These are phyloP conservation scores for Neonothopanus nambi DNA, from an alignment of 1,284 basidiomycete genomes.

Conservation along the genomic window DNA sequence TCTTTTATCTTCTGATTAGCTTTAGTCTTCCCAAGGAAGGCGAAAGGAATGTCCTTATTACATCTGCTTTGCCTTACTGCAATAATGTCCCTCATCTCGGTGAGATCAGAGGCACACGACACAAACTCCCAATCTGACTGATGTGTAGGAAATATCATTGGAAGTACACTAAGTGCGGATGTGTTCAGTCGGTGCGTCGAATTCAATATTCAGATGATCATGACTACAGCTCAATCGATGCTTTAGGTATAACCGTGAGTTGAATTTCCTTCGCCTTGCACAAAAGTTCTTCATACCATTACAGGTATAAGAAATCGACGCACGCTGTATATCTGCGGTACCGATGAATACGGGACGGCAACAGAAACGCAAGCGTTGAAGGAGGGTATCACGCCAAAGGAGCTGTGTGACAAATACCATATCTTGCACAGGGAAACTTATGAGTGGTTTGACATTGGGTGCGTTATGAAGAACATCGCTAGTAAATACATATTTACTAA, in stretches of 20 bases:
- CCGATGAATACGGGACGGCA: constrained; percentile 98
- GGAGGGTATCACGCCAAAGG: constrained; percentile 85
- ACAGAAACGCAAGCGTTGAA: constrained; percentile 98
- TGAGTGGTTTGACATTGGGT: constrained; percentile 92
- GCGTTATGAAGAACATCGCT: constrained; percentile 24
- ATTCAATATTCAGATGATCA: neutral
- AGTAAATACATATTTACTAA: constrained; percentile 9
- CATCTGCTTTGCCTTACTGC: constrained; percentile 96
- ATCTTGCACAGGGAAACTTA: constrained; percentile 91
- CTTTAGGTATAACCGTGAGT: constrained; percentile 69
- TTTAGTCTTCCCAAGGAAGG: constrained; percentile 82
- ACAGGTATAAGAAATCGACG: constrained; percentile 74
- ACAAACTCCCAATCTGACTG: constrained; percentile 1
- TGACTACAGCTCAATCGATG: neutral
- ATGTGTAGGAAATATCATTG: constrained; percentile 90
- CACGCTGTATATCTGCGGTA: constrained; percentile 91
- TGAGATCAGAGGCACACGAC: constrained; percentile 33
- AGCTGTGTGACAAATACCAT: constrained; percentile 95
- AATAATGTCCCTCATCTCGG: constrained; percentile 99
- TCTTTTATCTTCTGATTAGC: constrained; percentile 9
- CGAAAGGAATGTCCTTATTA: constrained; percentile 87
- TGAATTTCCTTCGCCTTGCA: neutral
- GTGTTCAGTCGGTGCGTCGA: constrained; percentile 86
- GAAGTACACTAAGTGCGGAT: constrained; percentile 93
- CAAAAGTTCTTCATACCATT: constrained; percentile 2